Evolutionary conservation across 2,329 filamentous ascomycete species (phyloP), one percentile per base, ranked within the genome.

Genomic region (Rasamsonia emersonii): DNA sequence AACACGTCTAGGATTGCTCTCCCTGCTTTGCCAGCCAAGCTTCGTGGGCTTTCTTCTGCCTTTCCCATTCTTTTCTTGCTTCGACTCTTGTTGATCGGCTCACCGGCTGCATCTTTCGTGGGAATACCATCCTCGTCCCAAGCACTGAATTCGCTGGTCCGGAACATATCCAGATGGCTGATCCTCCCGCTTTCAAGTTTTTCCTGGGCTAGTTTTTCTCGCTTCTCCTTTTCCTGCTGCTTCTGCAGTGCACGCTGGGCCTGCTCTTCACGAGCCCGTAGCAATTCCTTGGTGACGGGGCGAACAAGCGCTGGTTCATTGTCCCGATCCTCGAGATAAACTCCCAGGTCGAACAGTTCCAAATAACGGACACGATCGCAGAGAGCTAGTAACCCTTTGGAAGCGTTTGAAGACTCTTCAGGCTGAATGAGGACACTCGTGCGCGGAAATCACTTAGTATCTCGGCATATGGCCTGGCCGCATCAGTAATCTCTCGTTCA

Each of bases 41-140:
- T 41, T 88, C 80, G 54, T 88, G 79, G 36, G 73, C 57, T 70
- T 88, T 93, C 69, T 86, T 91, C 66, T 95, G 88, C 54, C 70
- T 78, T 47, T 93, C 82, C 84, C 83, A 93, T 35, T 85, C 79
- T 68, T 95, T 95, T 88, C 71, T 95, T 95, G 32, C 63, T 51
- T 51, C 77, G 73, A 38, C 73, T 82, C 68, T 94, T 94, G 4
- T 83, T 74, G 20, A 95, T 69, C 45, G 91, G 84, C 39, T 75
- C 78, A 0, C 86, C 86, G 19, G 83, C 77, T 40, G 75, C 77
- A 53, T 86, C 75, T 61, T 78, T 83, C 0, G 73, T 82, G 2
- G 88, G 88, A 41, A 94, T 41, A 0, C 88, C 88, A 36, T 88
- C 79, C 4, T 71, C 77, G 52, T 94, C 86, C 84, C 84, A 94